phyloP scores from a whole-genome alignment of 371 early-diverging fungal species.

The Apophysomyces ossiformis region DNA sequence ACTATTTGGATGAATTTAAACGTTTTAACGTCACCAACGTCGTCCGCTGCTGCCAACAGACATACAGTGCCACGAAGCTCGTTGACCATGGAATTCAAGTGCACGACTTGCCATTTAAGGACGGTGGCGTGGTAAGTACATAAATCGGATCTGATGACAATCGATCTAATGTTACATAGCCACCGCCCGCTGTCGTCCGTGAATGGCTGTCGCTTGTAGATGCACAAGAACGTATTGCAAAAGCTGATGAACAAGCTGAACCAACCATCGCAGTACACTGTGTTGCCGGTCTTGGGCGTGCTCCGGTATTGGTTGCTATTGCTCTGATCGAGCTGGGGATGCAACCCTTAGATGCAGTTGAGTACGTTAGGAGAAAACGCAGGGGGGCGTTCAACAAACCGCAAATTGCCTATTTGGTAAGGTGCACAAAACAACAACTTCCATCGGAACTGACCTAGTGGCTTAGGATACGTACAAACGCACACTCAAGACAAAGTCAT shows the following conservation, averaged over 20 bases:
- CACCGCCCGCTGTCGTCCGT: slow-evolving; percentile 69
- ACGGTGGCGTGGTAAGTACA: slow-evolving; percentile 67
- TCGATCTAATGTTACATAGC: slow-evolving; percentile 33
- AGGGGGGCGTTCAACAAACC: slow-evolving; percentile 83
- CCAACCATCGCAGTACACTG: slow-evolving; percentile 84
- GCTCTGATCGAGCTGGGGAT: slow-evolving; percentile 82
- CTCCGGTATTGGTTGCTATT: slow-evolving; percentile 74
- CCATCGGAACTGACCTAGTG: not conserved
- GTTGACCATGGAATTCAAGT: slow-evolving; percentile 68
- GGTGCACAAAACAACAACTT: slow-evolving; percentile 38
- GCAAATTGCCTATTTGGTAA: slow-evolving; percentile 75
- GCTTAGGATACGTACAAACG: slow-evolving; percentile 46
- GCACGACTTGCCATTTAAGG: slow-evolving; percentile 83
- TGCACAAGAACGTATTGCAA: slow-evolving; percentile 38
- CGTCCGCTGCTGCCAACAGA: slow-evolving; percentile 90
- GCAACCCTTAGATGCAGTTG: slow-evolving; percentile 77
- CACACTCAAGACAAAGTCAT: slow-evolving; percentile 29
- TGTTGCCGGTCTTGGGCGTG: slow-evolving; percentile 83
- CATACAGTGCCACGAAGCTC: slow-evolving; percentile 68
- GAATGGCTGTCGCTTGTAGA: slow-evolving; percentile 76
- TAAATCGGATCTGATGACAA: slow-evolving; percentile 1
- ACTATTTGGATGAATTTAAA: slow-evolving; percentile 77
- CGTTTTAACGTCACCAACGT: slow-evolving; percentile 80
- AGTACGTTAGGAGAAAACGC: slow-evolving; percentile 74
- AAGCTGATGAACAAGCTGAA: slow-evolving; percentile 30